Conservation (phyloP, 192 early-diverging fungal genomes). For the Coemansia brasiliensis region DNA sequence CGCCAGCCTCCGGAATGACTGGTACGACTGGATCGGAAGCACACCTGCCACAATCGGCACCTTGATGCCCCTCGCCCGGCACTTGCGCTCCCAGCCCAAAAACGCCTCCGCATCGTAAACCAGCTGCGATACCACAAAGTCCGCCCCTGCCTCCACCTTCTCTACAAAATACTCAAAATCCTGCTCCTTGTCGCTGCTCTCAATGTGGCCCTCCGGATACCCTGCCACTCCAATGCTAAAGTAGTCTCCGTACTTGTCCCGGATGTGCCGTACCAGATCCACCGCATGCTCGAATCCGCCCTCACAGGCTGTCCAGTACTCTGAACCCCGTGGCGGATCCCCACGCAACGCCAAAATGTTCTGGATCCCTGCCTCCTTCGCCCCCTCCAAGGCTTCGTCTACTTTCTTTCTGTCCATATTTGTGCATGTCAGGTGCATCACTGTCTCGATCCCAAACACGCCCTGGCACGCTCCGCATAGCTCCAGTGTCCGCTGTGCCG, state of each 20-base stretch:
- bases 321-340: constrained; percentile 83
- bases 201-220: constrained; percentile 77
- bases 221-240: constrained; percentile 98
- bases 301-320: constrained; percentile 71
- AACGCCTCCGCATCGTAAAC: constrained; percentile 87
- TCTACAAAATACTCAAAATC: constrained; percentile 80
- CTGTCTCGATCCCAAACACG: constrained; percentile 86
- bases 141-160: constrained; percentile 91
- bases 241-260: constrained; percentile 81
- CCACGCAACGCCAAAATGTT: constrained; percentile 96
- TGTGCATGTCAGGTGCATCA: constrained; percentile 98
- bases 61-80: constrained; percentile 70
- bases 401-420: constrained; percentile 92
- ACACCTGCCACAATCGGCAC: constrained; percentile 88
- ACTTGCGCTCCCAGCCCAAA: constrained; percentile 72
- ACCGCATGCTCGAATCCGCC: constrained; percentile 77
- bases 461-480: constrained; percentile 83
- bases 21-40: constrained; percentile 92
- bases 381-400: constrained; percentile 77
- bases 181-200: constrained; percentile 52
- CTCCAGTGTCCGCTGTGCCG: constrained; percentile 86
- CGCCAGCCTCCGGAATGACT: constrained; percentile 85
- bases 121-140: constrained; percentile 93
- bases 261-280: constrained; percentile 91
- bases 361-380: constrained; percentile 83